Base-by-base conservation (phyloP, 192 early-diverging fungal species). In the Coemansia sp. region DNA sequence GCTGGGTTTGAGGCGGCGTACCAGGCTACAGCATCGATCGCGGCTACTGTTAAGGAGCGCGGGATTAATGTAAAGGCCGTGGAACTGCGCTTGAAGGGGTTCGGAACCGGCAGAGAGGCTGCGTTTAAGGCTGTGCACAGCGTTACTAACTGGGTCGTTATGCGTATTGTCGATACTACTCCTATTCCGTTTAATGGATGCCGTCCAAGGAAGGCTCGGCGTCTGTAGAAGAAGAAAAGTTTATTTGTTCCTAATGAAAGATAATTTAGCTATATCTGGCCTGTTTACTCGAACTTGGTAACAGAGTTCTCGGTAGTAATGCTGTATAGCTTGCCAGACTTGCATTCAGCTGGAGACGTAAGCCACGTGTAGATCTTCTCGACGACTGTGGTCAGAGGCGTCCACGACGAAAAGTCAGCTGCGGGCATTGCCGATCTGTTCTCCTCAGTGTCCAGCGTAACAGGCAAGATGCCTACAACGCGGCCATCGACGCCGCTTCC, bases 1-100 rank as follows among this genome's bases (percentile, higher is more conserved):
- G n/a, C n/a, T n/a, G n/a, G n/a, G n/a, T n/a, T n/a, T n/a, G n/a
- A 98, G 80, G 94, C 94, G 29, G 95, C 94, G 7, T 96, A 97
- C 79, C 95, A 94, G 85, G 92, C 95, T 8, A 90, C 92, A 47
- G 68, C 84, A 40, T 87, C 91, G 75, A 65, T 97, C 71, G 84
- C 91, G 40, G 87, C 89, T 29, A 89, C 87, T 60, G 85, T 88
- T 39, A 77, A 89, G 61, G 89, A 92, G 70, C 90, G 89, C 76
- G 88, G 86, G 20, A 83, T 94, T 16, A 79, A 80, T 40, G 84
- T 92, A 12, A 69, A 75, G 18, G 89, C 85, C 31, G 64, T 95
- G 24, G 93, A 97, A 73, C 73, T 98, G 39, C 83, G 89, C 53
- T 84, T 98, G 33, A 94, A 95, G 71, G 94, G 95, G 29, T 96